phyloP scores from a whole-genome alignment of 176 grass and related monocot genomes.

The Pharus latifolius region DNA sequence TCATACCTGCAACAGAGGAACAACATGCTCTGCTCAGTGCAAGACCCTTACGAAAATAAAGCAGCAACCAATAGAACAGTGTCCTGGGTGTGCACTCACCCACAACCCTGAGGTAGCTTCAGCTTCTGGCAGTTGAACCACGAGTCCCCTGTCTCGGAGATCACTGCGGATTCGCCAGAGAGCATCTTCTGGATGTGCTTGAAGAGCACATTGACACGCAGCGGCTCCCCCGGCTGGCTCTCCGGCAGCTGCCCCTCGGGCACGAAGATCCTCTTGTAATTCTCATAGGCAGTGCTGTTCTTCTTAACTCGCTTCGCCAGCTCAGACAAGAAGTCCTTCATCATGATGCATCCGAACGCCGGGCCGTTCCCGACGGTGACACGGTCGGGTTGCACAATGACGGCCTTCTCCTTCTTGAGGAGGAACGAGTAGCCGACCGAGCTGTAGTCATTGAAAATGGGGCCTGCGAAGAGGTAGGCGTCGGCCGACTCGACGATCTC shows the following conservation, averaged over 20 bases:
- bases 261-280: conserved; percentile 65
- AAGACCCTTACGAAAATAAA: neutral
- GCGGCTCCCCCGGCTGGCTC: conserved; percentile 22
- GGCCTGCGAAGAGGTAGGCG: conserved; percentile 61
- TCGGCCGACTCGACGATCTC: conserved; percentile 91
- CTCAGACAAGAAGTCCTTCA: conserved; percentile 49
- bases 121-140: conserved; percentile 98
- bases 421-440: conserved; percentile 66
- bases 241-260: conserved; percentile 31
- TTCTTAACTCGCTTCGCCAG: conserved; percentile 25
- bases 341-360: conserved; percentile 61
- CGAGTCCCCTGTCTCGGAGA: conserved; percentile 65
- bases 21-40: neutral
- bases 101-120: conserved; percentile 47
- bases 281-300: conserved; percentile 60
- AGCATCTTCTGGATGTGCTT: conserved; percentile 75
- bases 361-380: conserved; percentile 60
- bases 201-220: conserved; percentile 72
- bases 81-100: conserved; percentile 10
- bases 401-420: conserved; percentile 57
- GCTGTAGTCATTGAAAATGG: conserved; percentile 87
- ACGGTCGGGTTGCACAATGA: conserved; percentile 70
- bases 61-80: neutral
- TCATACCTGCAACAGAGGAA: conserved; percentile 30
- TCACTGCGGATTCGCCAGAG: conserved; percentile 29